These are phyloP conservation scores for Fusarium oligoseptatum DNA, from an alignment of 2,329 filamentous ascomycete genomes.

Conservation along the genomic window DNA sequence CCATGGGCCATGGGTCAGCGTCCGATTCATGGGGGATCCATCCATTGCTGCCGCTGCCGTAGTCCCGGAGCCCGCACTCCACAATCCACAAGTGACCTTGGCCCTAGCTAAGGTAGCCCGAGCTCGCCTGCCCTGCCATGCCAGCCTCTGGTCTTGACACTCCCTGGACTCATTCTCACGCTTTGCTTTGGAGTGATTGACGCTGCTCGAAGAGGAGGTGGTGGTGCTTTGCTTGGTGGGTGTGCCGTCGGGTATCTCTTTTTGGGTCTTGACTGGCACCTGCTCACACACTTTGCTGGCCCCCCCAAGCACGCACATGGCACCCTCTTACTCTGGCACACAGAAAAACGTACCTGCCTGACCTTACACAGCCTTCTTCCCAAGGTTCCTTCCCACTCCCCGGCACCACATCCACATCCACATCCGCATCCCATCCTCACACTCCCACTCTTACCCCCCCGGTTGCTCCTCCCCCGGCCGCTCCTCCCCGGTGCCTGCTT, in stretches of 20 bases:
- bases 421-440: conserved; percentile 20
- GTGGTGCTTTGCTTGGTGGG: conserved; percentile 35
- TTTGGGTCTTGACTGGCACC: conserved; percentile 21
- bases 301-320: conserved; percentile 20
- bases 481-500: conserved; percentile 41
- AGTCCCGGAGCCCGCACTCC: conserved; percentile 42
- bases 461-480: conserved; percentile 35
- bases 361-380: conserved; percentile 41
- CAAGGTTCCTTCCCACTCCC: conserved; percentile 36
- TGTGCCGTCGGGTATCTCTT: conserved; percentile 28
- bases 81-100: conserved; percentile 36
- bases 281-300: conserved; percentile 2
- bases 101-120: conserved; percentile 13
- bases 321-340: conserved; percentile 26
- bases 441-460: conserved; percentile 35
- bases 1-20: conserved; percentile 21
- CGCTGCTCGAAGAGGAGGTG: conserved; percentile 1
- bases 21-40: conserved; percentile 40
- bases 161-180: conserved; percentile 36
- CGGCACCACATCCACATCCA: conserved; percentile 23
- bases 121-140: conserved; percentile 22
- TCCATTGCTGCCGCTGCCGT: conserved; percentile 40
- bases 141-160: conserved; percentile 20
- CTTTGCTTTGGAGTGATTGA: conserved; percentile 24
- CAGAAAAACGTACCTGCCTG: conserved; percentile 29